A percentile compares a stretch with the other conserved stretches of the same genome.
Conservation (phyloP, 352 stramenopile species). For the Globisporangium recalcitrans region DNA sequence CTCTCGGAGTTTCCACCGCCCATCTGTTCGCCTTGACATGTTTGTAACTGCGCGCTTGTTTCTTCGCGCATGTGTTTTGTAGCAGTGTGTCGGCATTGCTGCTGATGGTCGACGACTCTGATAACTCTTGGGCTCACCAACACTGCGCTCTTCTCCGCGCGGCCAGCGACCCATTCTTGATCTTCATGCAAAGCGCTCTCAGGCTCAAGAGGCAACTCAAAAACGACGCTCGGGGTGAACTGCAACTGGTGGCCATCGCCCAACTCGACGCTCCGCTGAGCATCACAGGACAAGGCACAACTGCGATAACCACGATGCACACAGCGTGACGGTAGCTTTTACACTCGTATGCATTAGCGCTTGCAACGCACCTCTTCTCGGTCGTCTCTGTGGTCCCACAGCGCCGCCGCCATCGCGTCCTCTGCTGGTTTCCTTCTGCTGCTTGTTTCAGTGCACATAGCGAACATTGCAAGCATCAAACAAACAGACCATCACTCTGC, state of each 20-base stretch:
- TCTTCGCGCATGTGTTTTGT: neutral
- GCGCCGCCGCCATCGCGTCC: neutral
- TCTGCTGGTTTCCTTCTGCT: constrained; percentile 4
- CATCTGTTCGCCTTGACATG: neutral
- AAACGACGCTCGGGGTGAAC: constrained; percentile 9
- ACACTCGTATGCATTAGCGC: too few relatives aligned
- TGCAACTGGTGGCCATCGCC: constrained; percentile 4
- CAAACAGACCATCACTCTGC: neutral
- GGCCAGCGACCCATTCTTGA: neutral
- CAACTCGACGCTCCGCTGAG: neutral
- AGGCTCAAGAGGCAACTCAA: constrained; percentile 2
- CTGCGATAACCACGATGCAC: neutral
- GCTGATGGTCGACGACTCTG: constrained; percentile 4
- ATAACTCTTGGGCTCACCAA: neutral
- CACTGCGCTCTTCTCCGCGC: constrained; percentile 5
- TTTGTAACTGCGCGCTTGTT: neutral
- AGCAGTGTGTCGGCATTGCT: neutral
- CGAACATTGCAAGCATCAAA: neutral
- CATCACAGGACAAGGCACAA: neutral
- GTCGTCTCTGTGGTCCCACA: neutral
- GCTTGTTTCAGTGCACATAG: neutral
- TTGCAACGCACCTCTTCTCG: neutral
- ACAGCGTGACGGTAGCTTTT: too few relatives aligned
- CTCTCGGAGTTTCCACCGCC: neutral
- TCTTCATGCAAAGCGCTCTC: neutral